Evolutionary conservation across 257 asterid genomes (phyloP).

Genomic region (Penstemon eatonii): DNA sequence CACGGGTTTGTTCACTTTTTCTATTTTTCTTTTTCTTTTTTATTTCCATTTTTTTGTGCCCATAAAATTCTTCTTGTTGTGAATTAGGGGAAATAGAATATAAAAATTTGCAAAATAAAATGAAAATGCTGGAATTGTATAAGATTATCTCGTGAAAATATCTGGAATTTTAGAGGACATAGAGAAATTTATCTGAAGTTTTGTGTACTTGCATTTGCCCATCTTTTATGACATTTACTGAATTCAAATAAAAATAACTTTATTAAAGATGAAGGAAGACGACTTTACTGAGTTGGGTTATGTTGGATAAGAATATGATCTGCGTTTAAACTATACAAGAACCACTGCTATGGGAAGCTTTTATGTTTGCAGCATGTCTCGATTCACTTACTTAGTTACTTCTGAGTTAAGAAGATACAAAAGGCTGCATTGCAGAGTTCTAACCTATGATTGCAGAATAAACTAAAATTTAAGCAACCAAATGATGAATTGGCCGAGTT

Average conservation of each 20-base stretch:
- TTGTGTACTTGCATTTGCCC: not conserved
- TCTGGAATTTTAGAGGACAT: not conserved
- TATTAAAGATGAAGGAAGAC: not conserved
- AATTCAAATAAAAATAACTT: not conserved
- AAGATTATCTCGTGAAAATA: not conserved
- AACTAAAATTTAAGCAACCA: not conserved
- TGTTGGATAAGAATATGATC: not conserved
- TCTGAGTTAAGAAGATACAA: not conserved
- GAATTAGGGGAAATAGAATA: conserved; percentile 1
- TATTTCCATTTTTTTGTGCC: not conserved
- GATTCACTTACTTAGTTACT: not conserved
- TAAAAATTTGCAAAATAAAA: not conserved
- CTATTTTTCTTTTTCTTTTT: not conserved
- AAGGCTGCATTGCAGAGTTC: not conserved
- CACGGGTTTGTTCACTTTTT: not conserved
- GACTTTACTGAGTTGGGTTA: no score
- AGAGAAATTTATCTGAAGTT: not conserved
- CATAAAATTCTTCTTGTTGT: not conserved
- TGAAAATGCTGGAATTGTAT: not conserved
- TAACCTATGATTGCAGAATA: not conserved
- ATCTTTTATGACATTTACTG: not conserved
- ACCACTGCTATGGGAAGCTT: not conserved
- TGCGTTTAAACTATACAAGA: not conserved
- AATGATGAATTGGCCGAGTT: conserved; percentile 1
- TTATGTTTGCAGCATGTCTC: not conserved